These are phyloP conservation scores for Fraxinus quadrangulata DNA, from an alignment of 257 asterid species.

Conservation along the genomic window DNA sequence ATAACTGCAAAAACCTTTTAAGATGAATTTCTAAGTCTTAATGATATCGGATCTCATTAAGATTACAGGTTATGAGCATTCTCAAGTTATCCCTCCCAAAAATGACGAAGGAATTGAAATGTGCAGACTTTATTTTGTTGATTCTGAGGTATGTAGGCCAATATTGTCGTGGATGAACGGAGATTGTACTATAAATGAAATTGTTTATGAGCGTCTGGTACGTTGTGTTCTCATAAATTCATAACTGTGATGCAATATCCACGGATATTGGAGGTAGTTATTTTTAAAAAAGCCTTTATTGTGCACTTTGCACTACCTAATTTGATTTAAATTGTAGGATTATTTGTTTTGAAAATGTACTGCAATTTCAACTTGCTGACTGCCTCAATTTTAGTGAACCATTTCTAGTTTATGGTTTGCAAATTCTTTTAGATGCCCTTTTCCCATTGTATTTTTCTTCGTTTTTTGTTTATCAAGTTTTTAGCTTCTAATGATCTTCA, in stretches of 20 bases:
- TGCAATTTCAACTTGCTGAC: constrained; percentile 7
- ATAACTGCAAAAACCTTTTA: too few relatives aligned
- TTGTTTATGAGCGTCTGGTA: constrained; percentile 29
- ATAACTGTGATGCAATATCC: constrained; percentile 80
- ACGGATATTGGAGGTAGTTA: constrained; percentile 72
- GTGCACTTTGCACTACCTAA: constrained; percentile 4
- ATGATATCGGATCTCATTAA: too few relatives aligned
- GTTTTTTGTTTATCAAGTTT: not conserved
- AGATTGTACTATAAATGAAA: constrained; percentile 75
- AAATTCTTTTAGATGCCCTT: not conserved
- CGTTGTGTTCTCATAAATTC: too few relatives aligned
- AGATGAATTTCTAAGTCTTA: too few relatives aligned
- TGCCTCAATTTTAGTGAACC: not conserved
- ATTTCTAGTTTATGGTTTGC: constrained; percentile 5
- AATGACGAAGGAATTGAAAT: too few relatives aligned
- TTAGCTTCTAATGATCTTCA: not conserved
- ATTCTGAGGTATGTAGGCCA: too few relatives aligned
- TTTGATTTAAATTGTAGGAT: not conserved
- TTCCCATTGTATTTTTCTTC: not conserved
- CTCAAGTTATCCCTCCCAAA: too few relatives aligned
- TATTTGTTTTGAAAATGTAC: not conserved
- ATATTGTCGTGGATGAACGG: constrained; percentile 83
- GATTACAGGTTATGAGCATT: too few relatives aligned
- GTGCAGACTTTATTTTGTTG: too few relatives aligned
- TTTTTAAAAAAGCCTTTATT: constrained; percentile 13